Evolutionary conservation across 768 basidiomycete genomes (phyloP), one percentile per base, ranked within the genome.

Genomic region (Mycena capillaripes): DNA sequence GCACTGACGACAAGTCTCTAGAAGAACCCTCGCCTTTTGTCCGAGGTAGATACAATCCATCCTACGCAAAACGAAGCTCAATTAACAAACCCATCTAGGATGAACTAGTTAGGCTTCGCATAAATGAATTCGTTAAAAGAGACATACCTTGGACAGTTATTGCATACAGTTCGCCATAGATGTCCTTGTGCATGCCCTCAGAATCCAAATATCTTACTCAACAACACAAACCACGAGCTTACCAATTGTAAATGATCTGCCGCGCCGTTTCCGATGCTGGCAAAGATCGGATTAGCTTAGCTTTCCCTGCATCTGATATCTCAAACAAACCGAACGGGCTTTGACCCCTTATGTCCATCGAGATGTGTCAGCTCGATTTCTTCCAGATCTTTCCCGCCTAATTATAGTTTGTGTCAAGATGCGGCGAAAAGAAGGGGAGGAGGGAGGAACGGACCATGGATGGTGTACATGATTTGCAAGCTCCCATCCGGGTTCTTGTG

Each of bases 11-110:
- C 19, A 4, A 30, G n/a, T n/a, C 10, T 34, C 11, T 6, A n/a
- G 40, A 29, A 27, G n/a, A 29, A 46, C 44, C 19, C 25, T 6
- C n/a, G 48, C 93, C 89, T 98, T 98, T 82, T 98, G 97, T 6
- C 95, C 93, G 25, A 98, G 89, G 80, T 99, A 98, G 73, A 99
- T 95, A 90, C 94, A 96, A 85, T 98, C 97, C 94, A 97, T 93
- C 58, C 94, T 94, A 76, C 14, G 19, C 19, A 61, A 60, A 55
- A 27, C 23, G 4, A 42, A 42, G 11, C 19, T 53, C 10, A 52
- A 14, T 36, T 3, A 16, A 19, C 8, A 11, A 25, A 27, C 0
- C 14, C 10, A 27, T 48, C 32, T 6, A 3, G n/a, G 19, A 36
- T 55, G 25, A 44, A 44, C 3, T 16, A 30, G 27, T 48, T 60